A percentile compares a stretch with the other conserved stretches of the same genome.
phyloP scores from a whole-genome alignment of 306 rosid species.

The Vigna reflexopilosa region DNA sequence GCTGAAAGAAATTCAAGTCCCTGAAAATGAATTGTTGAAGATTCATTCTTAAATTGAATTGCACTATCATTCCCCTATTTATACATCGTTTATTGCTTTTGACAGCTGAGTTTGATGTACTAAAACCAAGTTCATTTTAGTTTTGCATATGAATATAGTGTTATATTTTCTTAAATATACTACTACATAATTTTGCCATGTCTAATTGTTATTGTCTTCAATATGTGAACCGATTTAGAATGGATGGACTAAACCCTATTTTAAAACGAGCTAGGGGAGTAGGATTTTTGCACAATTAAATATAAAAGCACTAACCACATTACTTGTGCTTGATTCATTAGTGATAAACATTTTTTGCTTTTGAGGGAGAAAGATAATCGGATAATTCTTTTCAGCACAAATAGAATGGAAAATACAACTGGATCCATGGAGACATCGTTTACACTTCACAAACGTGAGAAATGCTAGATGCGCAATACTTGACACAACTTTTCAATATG shows the following conservation, averaged over 20 bases:
- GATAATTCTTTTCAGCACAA: slow-evolving; percentile 21
- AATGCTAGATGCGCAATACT: neutral
- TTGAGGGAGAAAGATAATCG: neutral
- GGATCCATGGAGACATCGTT: slow-evolving; percentile 5
- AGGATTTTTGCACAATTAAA: slow-evolving; percentile 1
- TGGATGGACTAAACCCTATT: slow-evolving; percentile 1
- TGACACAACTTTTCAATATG: slow-evolving; percentile 1
- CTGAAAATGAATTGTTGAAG: slow-evolving; percentile 35
- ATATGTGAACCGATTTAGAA: slow-evolving; percentile 3
- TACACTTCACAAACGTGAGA: slow-evolving; percentile 1
- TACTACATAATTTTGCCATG: neutral
- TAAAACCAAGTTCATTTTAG: slow-evolving; percentile 34
- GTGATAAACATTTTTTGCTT: neutral
- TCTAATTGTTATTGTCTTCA: neutral
- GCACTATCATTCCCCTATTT: slow-evolving; percentile 2
- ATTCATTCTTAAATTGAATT: slow-evolving; percentile 22
- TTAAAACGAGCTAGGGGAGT: neutral
- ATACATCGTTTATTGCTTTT: slow-evolving; percentile 8
- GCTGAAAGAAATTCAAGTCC: slow-evolving; percentile 39
- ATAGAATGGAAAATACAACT: slow-evolving; percentile 9
- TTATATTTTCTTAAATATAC: neutral
- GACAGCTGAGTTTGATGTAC: slow-evolving; percentile 11
- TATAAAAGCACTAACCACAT: neutral
- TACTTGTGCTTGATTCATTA: slow-evolving; percentile 6
- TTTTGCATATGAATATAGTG: slow-evolving; percentile 20